Conservation (phyloP, 306 rosid genomes). For the Prosopis cineraria region DNA sequence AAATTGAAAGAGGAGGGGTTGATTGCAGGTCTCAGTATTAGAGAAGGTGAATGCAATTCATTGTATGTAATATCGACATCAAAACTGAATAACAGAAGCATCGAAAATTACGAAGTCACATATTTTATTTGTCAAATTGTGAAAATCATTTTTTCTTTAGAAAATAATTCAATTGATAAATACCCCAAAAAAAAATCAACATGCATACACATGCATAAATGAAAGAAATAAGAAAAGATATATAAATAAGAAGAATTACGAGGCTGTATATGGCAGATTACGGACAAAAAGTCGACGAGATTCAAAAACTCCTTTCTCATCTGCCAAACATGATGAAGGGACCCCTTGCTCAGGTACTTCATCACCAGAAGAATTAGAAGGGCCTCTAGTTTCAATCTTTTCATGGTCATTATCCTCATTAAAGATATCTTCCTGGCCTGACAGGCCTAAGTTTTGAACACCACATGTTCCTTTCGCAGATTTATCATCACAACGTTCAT, state of each 20-base stretch:
- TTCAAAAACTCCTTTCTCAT: constrained; percentile 56
- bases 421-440: constrained; percentile 30
- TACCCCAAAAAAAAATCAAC: constrained; percentile 6
- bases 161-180: constrained; percentile 11
- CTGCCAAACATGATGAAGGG: constrained; percentile 41
- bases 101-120: background rate
- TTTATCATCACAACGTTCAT: constrained; percentile 24
- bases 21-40: background rate
- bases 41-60: background rate
- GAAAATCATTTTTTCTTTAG: constrained; percentile 4
- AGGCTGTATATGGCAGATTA: constrained; percentile 82
- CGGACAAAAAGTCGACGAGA: constrained; percentile 79
- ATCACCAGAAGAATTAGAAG: constrained; percentile 12
- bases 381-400: constrained; percentile 33
- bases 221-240: background rate
- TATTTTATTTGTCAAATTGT: constrained; percentile 16
- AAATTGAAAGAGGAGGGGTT: background rate
- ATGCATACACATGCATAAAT: background rate
- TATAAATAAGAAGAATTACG: constrained; percentile 38
- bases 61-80: constrained; percentile 7
- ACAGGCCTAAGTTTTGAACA: constrained; percentile 34
- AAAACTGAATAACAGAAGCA: constrained; percentile 19
- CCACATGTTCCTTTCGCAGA: constrained; percentile 31
- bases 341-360: constrained; percentile 33
- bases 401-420: constrained; percentile 31